A percentile compares a stretch with the other conserved stretches of the same genome.
These are phyloP conservation scores for Diutina sp. DNA, from an alignment of 1,139 yeast species.

Conservation along the genomic window DNA sequence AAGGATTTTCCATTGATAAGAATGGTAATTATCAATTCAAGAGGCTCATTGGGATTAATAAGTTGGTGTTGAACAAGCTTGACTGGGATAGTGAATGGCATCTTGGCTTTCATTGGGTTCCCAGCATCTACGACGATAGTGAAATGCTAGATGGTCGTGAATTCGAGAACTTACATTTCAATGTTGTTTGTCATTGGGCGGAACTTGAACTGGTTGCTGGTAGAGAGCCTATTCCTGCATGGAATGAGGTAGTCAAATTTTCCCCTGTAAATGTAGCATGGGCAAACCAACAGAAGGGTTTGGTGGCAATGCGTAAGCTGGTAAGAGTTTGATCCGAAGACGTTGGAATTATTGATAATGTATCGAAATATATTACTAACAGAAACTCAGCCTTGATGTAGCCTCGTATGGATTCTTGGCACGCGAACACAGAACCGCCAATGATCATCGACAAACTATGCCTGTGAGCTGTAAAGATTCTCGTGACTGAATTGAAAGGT, in stretches of 20 bases:
- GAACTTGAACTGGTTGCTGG: conserved; percentile 27
- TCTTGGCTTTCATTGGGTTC: conserved; percentile 69
- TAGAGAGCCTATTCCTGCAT: conserved; percentile 48
- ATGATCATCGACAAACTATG: too few relatives aligned
- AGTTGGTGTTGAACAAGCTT: conserved; percentile 49
- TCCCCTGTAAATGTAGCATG: conserved; percentile 53
- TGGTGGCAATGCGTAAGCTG: conserved; percentile 39
- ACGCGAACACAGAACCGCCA: neutral
- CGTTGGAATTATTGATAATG: neutral
- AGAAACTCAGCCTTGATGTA: neutral
- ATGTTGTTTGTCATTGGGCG: conserved; percentile 61
- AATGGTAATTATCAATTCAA: conserved; percentile 41
- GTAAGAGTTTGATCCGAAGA: conserved; percentile 21
- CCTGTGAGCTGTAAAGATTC: too few relatives aligned
- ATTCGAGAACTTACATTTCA: conserved; percentile 34
- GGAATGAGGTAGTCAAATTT: conserved; percentile 50
- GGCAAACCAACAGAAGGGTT: conserved; percentile 55
- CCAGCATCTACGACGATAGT: conserved; percentile 40
- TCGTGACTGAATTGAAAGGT: too few relatives aligned
- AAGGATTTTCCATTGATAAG: conserved; percentile 39
- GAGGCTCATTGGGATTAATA: conserved; percentile 47
- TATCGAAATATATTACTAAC: neutral
- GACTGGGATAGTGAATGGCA: conserved; percentile 47
- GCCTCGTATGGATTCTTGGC: neutral
- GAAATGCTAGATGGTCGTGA: conserved; percentile 20